Evolutionary conservation across 768 basidiomycete genomes (phyloP).

Genomic region (Suillus discolor): DNA sequence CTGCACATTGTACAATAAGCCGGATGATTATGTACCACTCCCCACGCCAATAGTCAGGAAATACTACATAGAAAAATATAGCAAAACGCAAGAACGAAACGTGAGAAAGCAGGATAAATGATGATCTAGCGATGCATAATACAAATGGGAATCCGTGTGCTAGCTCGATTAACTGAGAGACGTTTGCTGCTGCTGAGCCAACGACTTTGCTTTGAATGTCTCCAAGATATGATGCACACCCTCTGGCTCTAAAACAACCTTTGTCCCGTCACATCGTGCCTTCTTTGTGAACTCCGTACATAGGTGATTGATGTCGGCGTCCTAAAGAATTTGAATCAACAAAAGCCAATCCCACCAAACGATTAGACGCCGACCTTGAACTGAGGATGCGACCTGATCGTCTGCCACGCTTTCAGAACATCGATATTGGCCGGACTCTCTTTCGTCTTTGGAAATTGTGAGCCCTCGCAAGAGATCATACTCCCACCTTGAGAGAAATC

Average conservation of each 20-base stretch:
- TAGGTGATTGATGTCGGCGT: conserved; percentile 76
- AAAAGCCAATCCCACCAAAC: not conserved
- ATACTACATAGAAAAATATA: conserved; percentile 5
- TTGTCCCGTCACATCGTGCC: conserved; percentile 82
- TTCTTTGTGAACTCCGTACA: conserved; percentile 81
- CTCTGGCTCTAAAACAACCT: conserved; percentile 70
- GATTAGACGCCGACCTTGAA: conserved; percentile 60
- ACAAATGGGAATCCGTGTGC: conserved; percentile 5
- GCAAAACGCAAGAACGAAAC: not conserved
- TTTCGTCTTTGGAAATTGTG: conserved; percentile 67
- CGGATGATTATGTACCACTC: not conserved
- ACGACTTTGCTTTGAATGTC: conserved; percentile 35
- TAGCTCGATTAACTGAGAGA: not conserved
- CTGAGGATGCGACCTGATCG: conserved; percentile 70
- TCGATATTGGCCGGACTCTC: conserved; percentile 76
- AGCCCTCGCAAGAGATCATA: conserved; percentile 67
- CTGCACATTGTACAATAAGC: not conserved
- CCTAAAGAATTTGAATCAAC: conserved; percentile 40
- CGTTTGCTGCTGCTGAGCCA: conserved; percentile 13
- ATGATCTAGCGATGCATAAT: conserved; percentile 3
- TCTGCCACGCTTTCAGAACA: conserved; percentile 78
- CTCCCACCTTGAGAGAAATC: conserved; percentile 44
- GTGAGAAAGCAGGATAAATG: not conserved
- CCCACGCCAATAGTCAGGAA: conserved; percentile 1
- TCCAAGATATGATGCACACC: conserved; percentile 47